Conservation (phyloP, 345 rosid genomes). For the Arabidopsis suecica region DNA sequence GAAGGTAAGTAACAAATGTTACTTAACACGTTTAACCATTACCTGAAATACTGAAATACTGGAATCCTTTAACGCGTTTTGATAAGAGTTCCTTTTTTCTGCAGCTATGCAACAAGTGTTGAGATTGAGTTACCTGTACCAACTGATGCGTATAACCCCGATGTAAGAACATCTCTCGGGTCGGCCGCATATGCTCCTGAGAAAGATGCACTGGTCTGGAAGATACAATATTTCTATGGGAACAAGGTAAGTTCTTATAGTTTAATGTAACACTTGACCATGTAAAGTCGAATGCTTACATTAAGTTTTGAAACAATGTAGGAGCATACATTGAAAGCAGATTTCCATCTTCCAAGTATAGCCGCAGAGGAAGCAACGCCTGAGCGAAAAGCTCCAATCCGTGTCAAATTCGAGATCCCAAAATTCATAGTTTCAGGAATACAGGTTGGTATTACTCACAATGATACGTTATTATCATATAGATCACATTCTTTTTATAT, state of each 20-base stretch:
- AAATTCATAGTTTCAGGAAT: constrained; percentile 93
- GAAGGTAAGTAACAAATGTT: constrained; percentile 54
- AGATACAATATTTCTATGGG: constrained; percentile 76
- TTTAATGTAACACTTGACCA: not conserved
- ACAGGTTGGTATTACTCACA: constrained; percentile 54
- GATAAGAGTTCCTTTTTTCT: constrained; percentile 20
- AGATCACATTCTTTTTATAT: not conserved
- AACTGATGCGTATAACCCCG: constrained; percentile 75
- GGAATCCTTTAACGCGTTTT: not conserved
- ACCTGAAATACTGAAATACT: not conserved
- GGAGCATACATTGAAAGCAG: constrained; percentile 90
- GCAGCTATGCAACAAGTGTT: constrained; percentile 78
- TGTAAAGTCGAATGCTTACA: constrained; percentile 2
- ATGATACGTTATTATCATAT: not conserved
- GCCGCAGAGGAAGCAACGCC: constrained; percentile 82
- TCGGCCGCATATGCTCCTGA: constrained; percentile 84
- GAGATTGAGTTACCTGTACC: constrained; percentile 80
- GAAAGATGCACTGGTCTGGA: constrained; percentile 79
- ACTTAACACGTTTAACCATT: not conserved
- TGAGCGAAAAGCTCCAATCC: constrained; percentile 88
- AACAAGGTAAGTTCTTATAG: constrained; percentile 52
- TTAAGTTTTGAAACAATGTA: constrained; percentile 42
- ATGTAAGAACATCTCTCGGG: constrained; percentile 72
- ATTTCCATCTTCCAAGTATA: constrained; percentile 86
- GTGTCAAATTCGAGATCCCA: constrained; percentile 94